Conservation (phyloP, 352 stramenopile species). For the Phytopythium cucurbitacearum region DNA sequence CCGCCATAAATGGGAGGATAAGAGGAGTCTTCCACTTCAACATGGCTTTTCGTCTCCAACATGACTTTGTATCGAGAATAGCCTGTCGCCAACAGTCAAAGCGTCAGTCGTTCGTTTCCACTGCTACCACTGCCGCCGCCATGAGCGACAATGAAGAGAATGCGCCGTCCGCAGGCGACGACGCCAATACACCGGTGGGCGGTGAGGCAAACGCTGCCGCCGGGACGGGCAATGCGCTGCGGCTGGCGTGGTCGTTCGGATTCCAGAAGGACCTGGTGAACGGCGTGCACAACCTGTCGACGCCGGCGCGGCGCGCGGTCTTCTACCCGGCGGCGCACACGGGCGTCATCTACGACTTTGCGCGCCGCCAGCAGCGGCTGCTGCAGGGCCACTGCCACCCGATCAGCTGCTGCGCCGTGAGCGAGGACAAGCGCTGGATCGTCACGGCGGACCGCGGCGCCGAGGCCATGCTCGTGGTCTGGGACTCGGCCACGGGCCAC, state of each 20-base stretch:
- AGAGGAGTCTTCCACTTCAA: no score
- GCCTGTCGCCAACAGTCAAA: no score
- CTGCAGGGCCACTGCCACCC: slow-evolving; percentile 91
- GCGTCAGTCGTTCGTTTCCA: no score
- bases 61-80: no score
- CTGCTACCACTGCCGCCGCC: no score
- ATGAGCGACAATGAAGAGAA: no score
- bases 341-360: slow-evolving; percentile 92
- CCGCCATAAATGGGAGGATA: no score
- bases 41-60: no score
- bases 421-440: slow-evolving; percentile 91
- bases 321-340: slow-evolving; percentile 92
- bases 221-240: slow-evolving; percentile 43
- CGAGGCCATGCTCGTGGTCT: slow-evolving; percentile 92
- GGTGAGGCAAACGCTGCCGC: no score
- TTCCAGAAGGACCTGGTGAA: slow-evolving; percentile 89
- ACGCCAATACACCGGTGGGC: background rate
- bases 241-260: slow-evolving; percentile 86
- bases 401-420: slow-evolving; percentile 88
- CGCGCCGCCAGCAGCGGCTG: slow-evolving; percentile 75
- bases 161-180: background rate
- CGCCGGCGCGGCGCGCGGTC: slow-evolving; percentile 52
- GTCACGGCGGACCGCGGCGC: slow-evolving; percentile 84
- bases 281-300: slow-evolving; percentile 87
- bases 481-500: slow-evolving; percentile 76